These are phyloP conservation scores for Exobasidium cylindrosporum DNA, from an alignment of 1,284 basidiomycete species.

Conservation along the genomic window DNA sequence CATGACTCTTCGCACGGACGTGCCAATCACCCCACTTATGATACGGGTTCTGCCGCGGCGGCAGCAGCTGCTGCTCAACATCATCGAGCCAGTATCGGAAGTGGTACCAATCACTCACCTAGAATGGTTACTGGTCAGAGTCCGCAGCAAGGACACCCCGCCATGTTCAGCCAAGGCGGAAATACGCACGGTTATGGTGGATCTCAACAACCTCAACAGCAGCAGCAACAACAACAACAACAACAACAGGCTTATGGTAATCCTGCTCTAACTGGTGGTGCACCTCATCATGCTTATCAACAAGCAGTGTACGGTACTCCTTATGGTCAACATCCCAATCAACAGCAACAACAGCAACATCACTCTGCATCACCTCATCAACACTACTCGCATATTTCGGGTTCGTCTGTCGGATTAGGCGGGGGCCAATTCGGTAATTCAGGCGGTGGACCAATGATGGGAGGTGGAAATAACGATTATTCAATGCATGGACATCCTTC, in stretches of 20 bases:
- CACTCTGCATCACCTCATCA: constrained; percentile 21
- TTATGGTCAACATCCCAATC: constrained; percentile 26
- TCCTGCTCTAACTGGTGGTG: constrained; percentile 3
- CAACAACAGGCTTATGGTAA: constrained; percentile 15
- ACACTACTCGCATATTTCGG: constrained; percentile 19
- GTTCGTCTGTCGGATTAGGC: constrained; percentile 10
- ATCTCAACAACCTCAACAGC: constrained; percentile 22
- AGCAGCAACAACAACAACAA: constrained; percentile 30
- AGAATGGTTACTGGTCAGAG: constrained; percentile 12
- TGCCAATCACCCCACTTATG: constrained; percentile 2
- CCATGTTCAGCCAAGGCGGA: constrained; percentile 11
- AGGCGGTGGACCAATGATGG: constrained; percentile 12
- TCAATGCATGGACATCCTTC: constrained; percentile 7
- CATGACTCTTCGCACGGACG: not conserved
- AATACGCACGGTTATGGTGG: not conserved
- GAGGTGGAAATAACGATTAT: constrained; percentile 7
- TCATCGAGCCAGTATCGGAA: constrained; percentile 22
- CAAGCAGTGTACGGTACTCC: constrained; percentile 10
- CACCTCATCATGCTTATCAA: constrained; percentile 10
- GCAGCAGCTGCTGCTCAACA: constrained; percentile 23
- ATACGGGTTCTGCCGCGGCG: constrained; percentile 22
- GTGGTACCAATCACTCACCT: not conserved
- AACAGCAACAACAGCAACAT: not conserved
- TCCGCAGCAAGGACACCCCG: constrained; percentile 15
- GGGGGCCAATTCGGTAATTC: constrained; percentile 3